Evolutionary conservation across 495 filamentous ascomycete species (phyloP).

Genomic region (Hypoxylon cercidicola): DNA sequence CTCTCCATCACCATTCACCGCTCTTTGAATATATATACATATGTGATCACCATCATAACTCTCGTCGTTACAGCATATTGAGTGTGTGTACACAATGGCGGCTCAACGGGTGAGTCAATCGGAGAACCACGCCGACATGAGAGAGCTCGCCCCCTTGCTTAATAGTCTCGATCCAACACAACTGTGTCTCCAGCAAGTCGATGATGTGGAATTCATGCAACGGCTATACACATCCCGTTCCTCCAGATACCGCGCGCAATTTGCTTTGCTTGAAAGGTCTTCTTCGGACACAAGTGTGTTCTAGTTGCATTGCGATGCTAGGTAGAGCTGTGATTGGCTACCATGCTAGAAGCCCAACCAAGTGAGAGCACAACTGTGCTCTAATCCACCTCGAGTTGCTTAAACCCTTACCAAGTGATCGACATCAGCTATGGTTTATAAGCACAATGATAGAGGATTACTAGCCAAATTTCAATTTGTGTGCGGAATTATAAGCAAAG

Average conservation of each 20-base stretch:
- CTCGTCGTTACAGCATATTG: neutral
- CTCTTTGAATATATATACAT: conserved; percentile 31
- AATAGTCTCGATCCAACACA: conserved; percentile 16
- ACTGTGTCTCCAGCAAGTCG: conserved; percentile 11
- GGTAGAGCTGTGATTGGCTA: conserved; percentile 10
- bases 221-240: neutral
- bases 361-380: conserved; percentile 31
- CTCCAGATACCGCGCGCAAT: neutral
- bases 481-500: too few species aligned
- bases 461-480: too few species aligned
- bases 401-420: neutral
- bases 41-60: neutral
- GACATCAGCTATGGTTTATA: neutral
- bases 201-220: neutral
- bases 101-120: neutral
- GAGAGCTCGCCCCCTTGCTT: neutral
- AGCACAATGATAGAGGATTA: neutral
- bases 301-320: neutral
- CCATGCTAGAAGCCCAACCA: neutral
- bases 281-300: conserved; percentile 18
- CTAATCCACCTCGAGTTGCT: neutral
- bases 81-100: conserved; percentile 19
- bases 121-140: neutral
- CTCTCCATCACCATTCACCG: conserved; percentile 24
- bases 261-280: neutral